Conservation (phyloP, 306 rosid genomes). For the Argentina anserina region DNA sequence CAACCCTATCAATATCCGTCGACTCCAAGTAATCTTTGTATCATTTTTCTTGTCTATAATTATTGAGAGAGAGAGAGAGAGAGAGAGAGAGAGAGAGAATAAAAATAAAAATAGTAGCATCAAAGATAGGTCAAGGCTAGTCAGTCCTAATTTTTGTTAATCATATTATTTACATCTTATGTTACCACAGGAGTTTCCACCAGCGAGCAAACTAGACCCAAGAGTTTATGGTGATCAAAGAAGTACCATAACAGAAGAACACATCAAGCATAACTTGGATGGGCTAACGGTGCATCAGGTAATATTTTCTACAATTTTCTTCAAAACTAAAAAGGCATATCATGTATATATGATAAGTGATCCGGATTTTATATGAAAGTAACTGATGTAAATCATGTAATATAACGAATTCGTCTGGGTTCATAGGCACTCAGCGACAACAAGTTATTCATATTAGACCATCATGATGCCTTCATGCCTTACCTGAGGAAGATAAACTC, state of each 20-base stretch:
- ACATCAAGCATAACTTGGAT: no score
- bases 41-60: neutral
- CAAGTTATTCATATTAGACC: slow-evolving; percentile 50
- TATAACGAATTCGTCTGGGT: neutral
- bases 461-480: slow-evolving; percentile 52
- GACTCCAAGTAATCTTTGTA: slow-evolving; percentile 36
- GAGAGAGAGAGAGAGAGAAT: no score
- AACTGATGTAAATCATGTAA: no score
- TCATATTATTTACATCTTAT: no score
- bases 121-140: no score
- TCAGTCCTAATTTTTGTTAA: no score
- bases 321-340: no score
- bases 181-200: slow-evolving; percentile 61
- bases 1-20: slow-evolving; percentile 39
- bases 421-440: slow-evolving; percentile 45
- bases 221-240: slow-evolving; percentile 52
- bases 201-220: slow-evolving; percentile 53
- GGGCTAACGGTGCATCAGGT: slow-evolving; percentile 54
- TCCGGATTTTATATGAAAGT: no score
- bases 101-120: no score
- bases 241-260: no score
- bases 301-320: neutral
- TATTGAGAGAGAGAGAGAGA: no score
- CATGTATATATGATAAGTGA: no score
- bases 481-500: slow-evolving; percentile 46